Conservation (phyloP, 768 basidiomycete genomes). For the Pholiota conissans region DNA sequence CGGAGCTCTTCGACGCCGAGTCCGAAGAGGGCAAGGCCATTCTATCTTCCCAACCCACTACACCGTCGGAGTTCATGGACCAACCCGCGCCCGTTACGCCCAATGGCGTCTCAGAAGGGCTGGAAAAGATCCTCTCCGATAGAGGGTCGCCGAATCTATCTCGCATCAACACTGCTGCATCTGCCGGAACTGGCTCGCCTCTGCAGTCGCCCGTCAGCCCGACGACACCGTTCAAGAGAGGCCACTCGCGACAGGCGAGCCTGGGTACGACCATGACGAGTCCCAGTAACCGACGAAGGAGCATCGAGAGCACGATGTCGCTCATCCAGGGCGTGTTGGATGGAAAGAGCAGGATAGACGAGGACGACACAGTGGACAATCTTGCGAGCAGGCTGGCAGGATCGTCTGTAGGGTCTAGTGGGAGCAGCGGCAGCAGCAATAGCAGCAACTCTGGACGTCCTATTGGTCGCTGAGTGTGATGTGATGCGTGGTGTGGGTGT, state of each 20-base stretch:
- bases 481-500: no score
- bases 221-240: conserved; percentile 57
- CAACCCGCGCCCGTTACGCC: conserved; percentile 41
- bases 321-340: conserved; percentile 94
- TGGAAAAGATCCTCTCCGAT: conserved; percentile 39
- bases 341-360: conserved; percentile 48
- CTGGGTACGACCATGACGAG: conserved; percentile 95
- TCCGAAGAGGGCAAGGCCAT: conserved; percentile 72
- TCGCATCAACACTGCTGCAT: conserved; percentile 30
- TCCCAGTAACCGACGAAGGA: conserved; percentile 88
- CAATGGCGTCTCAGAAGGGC: conserved; percentile 44
- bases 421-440: conserved; percentile 5
- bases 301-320: conserved; percentile 93
- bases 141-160: conserved; percentile 21
- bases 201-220: conserved; percentile 42
- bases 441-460: background rate
- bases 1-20: conserved; percentile 85
- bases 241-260: conserved; percentile 77
- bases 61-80: conserved; percentile 49
- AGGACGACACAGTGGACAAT: conserved; percentile 38
- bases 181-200: conserved; percentile 25
- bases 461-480: background rate
- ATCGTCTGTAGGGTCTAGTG: conserved; percentile 23
- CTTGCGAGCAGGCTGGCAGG: conserved; percentile 35
- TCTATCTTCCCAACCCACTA: conserved; percentile 51